Conservation (phyloP, 495 filamentous ascomycete genomes). For the Tuber magnatum region DNA sequence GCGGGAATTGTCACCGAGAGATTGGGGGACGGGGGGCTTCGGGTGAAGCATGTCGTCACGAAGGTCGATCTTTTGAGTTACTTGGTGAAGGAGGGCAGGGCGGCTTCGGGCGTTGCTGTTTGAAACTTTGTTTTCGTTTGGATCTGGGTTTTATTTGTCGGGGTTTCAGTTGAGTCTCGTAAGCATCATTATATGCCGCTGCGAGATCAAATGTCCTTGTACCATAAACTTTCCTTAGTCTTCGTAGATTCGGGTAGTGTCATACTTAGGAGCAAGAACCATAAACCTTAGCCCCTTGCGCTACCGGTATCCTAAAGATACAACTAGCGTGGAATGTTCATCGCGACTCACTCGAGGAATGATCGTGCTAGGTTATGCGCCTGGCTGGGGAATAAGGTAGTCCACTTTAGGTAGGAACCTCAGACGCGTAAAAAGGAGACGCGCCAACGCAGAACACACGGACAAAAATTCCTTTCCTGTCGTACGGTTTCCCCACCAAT, state of each 20-base stretch:
- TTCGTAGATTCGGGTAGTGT: background rate
- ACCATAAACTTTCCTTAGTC: background rate
- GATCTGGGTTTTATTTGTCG: background rate
- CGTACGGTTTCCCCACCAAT: background rate
- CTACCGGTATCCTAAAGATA: background rate
- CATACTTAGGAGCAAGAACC: background rate
- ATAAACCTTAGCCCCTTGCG: background rate
- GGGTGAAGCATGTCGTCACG: slow-evolving; percentile 83
- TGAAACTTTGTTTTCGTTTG: background rate
- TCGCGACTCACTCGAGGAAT: slow-evolving; percentile 12
- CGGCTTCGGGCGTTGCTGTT: slow-evolving; percentile 17
- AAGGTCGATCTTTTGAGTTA: slow-evolving; percentile 95
- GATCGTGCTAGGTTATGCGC: slow-evolving; percentile 7
- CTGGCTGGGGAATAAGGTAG: slow-evolving; percentile 2
- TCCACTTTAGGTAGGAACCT: slow-evolving; percentile 23
- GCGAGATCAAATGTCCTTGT: background rate
- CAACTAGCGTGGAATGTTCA: background rate
- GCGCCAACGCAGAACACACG: slow-evolving; percentile 23
- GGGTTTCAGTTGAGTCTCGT: background rate
- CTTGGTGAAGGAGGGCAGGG: slow-evolving; percentile 67
- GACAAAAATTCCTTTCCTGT: background rate
- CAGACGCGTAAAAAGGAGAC: slow-evolving; percentile 26
- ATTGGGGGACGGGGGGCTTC: slow-evolving; percentile 53
- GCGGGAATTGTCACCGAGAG: slow-evolving; percentile 85
- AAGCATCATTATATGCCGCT: background rate